A percentile compares a stretch with the other conserved stretches of the same genome.
phyloP scores from a whole-genome alignment of 805 yeast species.

The Komagataella kurtzmanii region DNA sequence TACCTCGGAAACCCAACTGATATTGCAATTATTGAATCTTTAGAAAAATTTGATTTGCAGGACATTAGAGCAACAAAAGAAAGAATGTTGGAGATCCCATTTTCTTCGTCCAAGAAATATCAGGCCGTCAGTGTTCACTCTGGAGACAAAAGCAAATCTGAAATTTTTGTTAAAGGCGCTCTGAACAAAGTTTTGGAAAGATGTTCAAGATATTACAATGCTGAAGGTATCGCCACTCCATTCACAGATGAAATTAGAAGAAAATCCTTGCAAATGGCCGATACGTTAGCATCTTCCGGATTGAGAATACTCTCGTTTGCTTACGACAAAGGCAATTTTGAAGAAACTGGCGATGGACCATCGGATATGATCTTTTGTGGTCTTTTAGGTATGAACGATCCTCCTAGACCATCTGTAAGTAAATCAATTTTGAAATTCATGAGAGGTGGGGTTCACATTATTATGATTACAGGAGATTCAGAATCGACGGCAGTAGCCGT shows the following conservation, averaged over 20 bases:
- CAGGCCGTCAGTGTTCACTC: slow-evolving; percentile 70
- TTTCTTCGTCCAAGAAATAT: slow-evolving; percentile 71
- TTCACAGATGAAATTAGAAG: slow-evolving; percentile 36
- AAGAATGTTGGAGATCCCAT: slow-evolving; percentile 67
- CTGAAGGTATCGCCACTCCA: slow-evolving; percentile 45
- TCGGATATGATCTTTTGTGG: slow-evolving; percentile 67
- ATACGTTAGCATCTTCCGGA: slow-evolving; percentile 65
- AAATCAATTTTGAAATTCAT: slow-evolving; percentile 61
- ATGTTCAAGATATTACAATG: slow-evolving; percentile 46
- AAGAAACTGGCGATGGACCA: slow-evolving; percentile 28
- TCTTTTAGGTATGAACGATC: slow-evolving; percentile 91
- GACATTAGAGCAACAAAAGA: slow-evolving; percentile 52
- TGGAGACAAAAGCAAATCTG: slow-evolving; percentile 43
- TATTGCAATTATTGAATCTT: slow-evolving; percentile 71
- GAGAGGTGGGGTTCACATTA: slow-evolving; percentile 93
- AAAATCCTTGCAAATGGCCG: slow-evolving; percentile 43
- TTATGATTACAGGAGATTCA: slow-evolving; percentile 95
- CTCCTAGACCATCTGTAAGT: slow-evolving; percentile 84
- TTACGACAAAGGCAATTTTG: slow-evolving; percentile 20
- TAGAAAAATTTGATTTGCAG: slow-evolving; percentile 54
- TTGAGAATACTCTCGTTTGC: slow-evolving; percentile 80
- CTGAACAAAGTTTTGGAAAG: slow-evolving; percentile 54
- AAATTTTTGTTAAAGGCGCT: slow-evolving; percentile 82
- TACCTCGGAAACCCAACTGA: slow-evolving; percentile 91
- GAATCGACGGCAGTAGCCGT: slow-evolving; percentile 78